Evolutionary conservation across 78 protist genomes (phyloP).

Genomic region (Guillardia theta): DNA sequence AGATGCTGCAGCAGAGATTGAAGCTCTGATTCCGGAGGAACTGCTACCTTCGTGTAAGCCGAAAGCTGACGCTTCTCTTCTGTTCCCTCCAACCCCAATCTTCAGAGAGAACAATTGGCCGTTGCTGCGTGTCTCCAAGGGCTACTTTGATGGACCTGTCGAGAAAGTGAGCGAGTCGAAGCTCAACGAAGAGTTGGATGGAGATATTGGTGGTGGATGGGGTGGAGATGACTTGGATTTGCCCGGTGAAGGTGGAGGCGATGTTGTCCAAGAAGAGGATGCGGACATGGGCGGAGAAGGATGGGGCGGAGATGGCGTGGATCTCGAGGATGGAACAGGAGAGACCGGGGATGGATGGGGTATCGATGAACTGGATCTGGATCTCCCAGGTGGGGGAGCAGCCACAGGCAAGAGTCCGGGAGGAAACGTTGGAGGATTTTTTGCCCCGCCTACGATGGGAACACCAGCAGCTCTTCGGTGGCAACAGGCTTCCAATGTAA

Average conservation of each 20-base stretch:
- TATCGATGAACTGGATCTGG: slow-evolving; percentile 23
- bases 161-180: background rate
- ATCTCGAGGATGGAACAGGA: background rate
- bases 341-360: background rate
- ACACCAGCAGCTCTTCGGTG: background rate
- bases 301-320: background rate
- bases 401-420: background rate
- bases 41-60: background rate
- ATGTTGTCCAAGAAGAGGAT: background rate
- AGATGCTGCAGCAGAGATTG: slow-evolving; percentile 51
- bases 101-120: slow-evolving; percentile 86
- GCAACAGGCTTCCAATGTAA: background rate
- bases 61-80: background rate
- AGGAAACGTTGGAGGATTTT: background rate
- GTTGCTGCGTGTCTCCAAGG: slow-evolving; percentile 68
- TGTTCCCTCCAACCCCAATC: slow-evolving; percentile 60
- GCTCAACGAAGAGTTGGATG: background rate
- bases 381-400: background rate
- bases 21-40: background rate
- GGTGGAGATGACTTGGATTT: background rate
- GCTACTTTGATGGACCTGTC: slow-evolving; percentile 46
- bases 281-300: background rate
- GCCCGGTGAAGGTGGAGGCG: background rate
- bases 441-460: slow-evolving; percentile 44
- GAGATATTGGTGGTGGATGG: slow-evolving; percentile 17